These are phyloP conservation scores for Phylloporus rhodoxanthus DNA, from an alignment of 768 basidiomycete species.

Conservation along the genomic window DNA sequence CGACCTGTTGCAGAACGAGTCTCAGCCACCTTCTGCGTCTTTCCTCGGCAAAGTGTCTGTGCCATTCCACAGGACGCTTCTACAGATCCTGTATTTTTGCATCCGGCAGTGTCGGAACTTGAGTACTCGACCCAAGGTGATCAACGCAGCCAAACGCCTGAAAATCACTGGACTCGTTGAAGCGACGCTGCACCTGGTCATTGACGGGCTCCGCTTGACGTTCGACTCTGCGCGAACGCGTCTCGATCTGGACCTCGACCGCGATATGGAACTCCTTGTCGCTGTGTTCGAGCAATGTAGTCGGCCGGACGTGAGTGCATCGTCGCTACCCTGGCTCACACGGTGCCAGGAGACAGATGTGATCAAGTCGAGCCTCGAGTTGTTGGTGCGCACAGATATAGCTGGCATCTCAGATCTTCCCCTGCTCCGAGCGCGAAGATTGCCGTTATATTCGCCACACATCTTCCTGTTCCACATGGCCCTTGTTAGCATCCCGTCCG, in stretches of 20 bases:
- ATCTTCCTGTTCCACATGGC: slow-evolving; percentile 85
- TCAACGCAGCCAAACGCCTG: slow-evolving; percentile 59
- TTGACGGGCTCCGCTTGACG: slow-evolving; percentile 60
- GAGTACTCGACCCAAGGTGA: slow-evolving; percentile 40
- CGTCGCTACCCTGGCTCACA: slow-evolving; percentile 72
- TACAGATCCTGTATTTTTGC: slow-evolving; percentile 79
- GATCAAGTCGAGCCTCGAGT: slow-evolving; percentile 66
- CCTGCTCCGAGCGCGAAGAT: slow-evolving; percentile 54
- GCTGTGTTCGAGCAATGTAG: slow-evolving; percentile 82
- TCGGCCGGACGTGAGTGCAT: slow-evolving; percentile 57
- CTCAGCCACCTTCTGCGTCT: slow-evolving; percentile 68
- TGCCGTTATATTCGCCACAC: slow-evolving; percentile 69
- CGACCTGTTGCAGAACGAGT: slow-evolving; percentile 62
- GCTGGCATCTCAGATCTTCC: slow-evolving; percentile 63
- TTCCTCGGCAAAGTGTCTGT: slow-evolving; percentile 58
- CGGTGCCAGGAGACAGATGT: slow-evolving; percentile 77
- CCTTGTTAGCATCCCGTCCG: slow-evolving; percentile 64
- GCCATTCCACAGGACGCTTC: slow-evolving; percentile 73
- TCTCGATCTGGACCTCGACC: slow-evolving; percentile 60
- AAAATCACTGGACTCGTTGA: slow-evolving; percentile 57
- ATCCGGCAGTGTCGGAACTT: slow-evolving; percentile 55
- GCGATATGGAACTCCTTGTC: slow-evolving; percentile 75
- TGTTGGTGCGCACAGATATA: slow-evolving; percentile 64
- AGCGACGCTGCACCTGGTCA: slow-evolving; percentile 54
- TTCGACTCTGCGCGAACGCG: slow-evolving; percentile 59